phyloP scores from a whole-genome alignment of 441 rosid species.

The Flueggea neowawraea region DNA sequence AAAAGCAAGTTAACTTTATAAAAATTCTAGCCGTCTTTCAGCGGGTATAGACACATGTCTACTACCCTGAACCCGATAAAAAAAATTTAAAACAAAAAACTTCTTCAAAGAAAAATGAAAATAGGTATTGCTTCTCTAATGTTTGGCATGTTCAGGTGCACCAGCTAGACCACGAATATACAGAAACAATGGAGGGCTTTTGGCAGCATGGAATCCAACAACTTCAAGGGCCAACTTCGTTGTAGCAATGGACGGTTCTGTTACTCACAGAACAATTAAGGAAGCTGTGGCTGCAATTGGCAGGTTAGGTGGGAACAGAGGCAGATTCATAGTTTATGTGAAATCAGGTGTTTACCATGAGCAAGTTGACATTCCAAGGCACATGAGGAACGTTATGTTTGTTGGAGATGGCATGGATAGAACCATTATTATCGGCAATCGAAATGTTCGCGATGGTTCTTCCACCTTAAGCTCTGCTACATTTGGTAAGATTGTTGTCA shows the following conservation, averaged over 20 bases:
- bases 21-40: too few species aligned
- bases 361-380: constrained; percentile 38
- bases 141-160: too few species aligned
- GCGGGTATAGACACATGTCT: too few species aligned
- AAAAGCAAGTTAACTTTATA: too few species aligned
- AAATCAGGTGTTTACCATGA: constrained; percentile 62
- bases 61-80: too few species aligned
- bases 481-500: constrained; percentile 33
- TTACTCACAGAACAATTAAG: constrained; percentile 48
- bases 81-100: too few species aligned
- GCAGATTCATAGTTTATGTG: constrained; percentile 45
- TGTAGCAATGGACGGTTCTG: constrained; percentile 58
- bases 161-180: background rate
- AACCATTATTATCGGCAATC: constrained; percentile 43
- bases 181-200: constrained; percentile 18
- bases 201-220: constrained; percentile 50
- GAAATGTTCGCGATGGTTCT: constrained; percentile 47
- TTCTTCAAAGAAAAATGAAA: too few species aligned
- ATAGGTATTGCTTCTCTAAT: too few species aligned
- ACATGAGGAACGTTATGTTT: constrained; percentile 48
- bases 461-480: constrained; percentile 56
- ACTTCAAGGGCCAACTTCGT: constrained; percentile 51
- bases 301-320: constrained; percentile 25
- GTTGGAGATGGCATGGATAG: constrained; percentile 71
- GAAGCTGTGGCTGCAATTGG: constrained; percentile 44